Percentiles rank a stretch among this genome's conserved stretches.
Conservation (phyloP, 2,329 filamentous ascomycete species). For the Fusarium haematococcum region DNA sequence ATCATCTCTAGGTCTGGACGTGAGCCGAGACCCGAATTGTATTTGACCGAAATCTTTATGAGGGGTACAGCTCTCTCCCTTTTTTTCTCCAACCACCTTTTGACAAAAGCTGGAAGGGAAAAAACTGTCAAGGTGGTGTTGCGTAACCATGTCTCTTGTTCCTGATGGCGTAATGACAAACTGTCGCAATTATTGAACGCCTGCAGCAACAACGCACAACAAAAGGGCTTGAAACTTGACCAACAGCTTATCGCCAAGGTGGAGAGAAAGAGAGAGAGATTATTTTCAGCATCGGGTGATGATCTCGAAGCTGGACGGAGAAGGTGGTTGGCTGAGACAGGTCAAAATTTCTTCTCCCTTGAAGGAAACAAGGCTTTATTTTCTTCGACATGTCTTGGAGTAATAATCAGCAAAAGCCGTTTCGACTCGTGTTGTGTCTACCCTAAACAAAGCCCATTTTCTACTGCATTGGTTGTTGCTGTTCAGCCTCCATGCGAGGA, state of each 20-base stretch:
- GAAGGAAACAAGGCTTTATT: background rate
- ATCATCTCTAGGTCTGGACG: background rate
- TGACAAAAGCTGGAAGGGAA: background rate
- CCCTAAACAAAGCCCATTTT: background rate
- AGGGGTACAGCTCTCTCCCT: background rate
- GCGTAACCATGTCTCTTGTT: background rate
- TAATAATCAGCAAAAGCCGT: background rate
- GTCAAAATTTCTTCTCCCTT: background rate
- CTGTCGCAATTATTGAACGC: background rate
- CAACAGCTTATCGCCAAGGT: background rate
- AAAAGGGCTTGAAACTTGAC: background rate
- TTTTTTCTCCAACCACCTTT: background rate
- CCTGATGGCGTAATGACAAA: background rate
- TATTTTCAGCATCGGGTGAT: background rate
- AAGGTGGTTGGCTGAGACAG: background rate
- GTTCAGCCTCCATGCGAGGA: background rate
- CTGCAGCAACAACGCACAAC: background rate
- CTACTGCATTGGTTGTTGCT: background rate
- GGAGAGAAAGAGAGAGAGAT: background rate
- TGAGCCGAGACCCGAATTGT: background rate
- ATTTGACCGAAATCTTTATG: background rate
- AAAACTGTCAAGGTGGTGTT: background rate
- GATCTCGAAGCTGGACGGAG: background rate
- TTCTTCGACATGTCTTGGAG: background rate
- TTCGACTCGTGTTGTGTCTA: background rate